These are phyloP conservation scores for Miscanthus lutarioriparius DNA, from an alignment of 176 grass and related monocot species.

Conservation along the genomic window DNA sequence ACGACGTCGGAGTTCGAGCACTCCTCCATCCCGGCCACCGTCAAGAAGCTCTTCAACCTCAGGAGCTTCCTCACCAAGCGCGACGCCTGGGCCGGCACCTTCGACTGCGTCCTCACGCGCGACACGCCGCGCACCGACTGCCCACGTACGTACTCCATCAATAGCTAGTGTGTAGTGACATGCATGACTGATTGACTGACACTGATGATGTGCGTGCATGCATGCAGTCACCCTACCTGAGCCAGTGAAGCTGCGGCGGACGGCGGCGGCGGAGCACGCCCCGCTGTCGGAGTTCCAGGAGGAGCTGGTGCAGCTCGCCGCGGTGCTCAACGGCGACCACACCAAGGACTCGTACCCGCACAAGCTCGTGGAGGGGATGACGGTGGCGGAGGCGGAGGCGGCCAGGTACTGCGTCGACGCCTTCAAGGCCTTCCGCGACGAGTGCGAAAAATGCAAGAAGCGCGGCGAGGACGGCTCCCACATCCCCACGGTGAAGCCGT, in stretches of 20 bases:
- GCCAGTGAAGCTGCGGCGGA: conserved; percentile 55
- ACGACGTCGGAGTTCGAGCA: conserved; percentile 78
- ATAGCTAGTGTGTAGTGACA: too few species aligned
- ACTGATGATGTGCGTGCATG: too few species aligned
- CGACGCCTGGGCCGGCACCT: conserved; percentile 76
- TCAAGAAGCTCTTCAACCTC: conserved; percentile 88
- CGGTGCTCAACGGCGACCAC: conserved; percentile 66
- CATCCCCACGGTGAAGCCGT: conserved; percentile 48
- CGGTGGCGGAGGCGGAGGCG: conserved; percentile 57
- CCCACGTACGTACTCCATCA: conserved; percentile 44
- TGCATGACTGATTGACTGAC: too few species aligned
- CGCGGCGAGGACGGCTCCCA: conserved; percentile 52
- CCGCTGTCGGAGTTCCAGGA: conserved; percentile 62
- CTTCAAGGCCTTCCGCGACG: conserved; percentile 46
- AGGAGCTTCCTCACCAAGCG: conserved; percentile 70
- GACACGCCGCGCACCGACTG: conserved; percentile 66
- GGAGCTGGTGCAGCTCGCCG: conserved; percentile 69
- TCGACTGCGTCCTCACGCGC: conserved; percentile 66
- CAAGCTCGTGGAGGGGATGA: conserved; percentile 75
- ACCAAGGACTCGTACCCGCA: conserved; percentile 49
- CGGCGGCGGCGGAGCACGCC: conserved; percentile 41
- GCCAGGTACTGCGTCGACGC: conserved; percentile 51
- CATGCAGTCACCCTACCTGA: conserved; percentile 45
- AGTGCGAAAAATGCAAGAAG: conserved; percentile 59
- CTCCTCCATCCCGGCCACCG: conserved; percentile 77